Conservation (phyloP, 2,329 filamentous ascomycete genomes). For the Amesomyces nigricolor region DNA sequence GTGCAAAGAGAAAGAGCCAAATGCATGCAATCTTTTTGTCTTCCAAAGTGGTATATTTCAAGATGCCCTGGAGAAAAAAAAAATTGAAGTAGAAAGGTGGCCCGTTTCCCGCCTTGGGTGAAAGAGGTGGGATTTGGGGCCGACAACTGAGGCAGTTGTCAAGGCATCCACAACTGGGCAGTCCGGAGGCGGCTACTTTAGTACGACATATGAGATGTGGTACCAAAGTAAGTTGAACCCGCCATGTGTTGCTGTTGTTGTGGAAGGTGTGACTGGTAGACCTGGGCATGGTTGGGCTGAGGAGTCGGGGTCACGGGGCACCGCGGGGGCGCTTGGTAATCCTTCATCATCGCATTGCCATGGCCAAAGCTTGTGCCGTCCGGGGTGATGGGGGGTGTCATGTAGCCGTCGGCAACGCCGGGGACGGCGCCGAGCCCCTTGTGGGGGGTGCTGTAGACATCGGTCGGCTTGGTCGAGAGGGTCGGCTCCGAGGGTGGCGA, state of each 20-base stretch:
- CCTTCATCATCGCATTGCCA: slow-evolving; percentile 39
- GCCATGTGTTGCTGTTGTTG: slow-evolving; percentile 42
- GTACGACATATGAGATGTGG: slow-evolving; percentile 26
- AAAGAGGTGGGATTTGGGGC: background rate
- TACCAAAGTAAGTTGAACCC: slow-evolving; percentile 41
- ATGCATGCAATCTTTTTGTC: slow-evolving; percentile 42
- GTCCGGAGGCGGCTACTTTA: slow-evolving; percentile 9
- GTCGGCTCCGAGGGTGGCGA: slow-evolving; percentile 52
- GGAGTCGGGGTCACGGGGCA: slow-evolving; percentile 61
- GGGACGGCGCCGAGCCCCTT: slow-evolving; percentile 63
- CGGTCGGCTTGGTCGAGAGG: slow-evolving; percentile 46
- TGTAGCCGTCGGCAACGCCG: slow-evolving; percentile 64
- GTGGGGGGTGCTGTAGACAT: slow-evolving; percentile 72
- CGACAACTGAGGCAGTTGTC: slow-evolving; percentile 11
- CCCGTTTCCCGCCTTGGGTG: background rate
- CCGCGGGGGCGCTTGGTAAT: slow-evolving; percentile 46
- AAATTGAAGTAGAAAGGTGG: slow-evolving; percentile 12
- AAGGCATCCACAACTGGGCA: slow-evolving; percentile 2
- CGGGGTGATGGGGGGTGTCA: slow-evolving; percentile 81
- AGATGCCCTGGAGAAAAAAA: slow-evolving; percentile 23
- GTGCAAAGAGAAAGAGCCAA: slow-evolving; percentile 34
- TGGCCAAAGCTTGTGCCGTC: slow-evolving; percentile 56
- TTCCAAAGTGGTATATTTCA: slow-evolving; percentile 37
- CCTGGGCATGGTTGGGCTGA: slow-evolving; percentile 35
- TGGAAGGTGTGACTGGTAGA: slow-evolving; percentile 28